Evolutionary conservation across 176 grass and related monocot genomes (phyloP).

Genomic region (Avena atlantica): DNA sequence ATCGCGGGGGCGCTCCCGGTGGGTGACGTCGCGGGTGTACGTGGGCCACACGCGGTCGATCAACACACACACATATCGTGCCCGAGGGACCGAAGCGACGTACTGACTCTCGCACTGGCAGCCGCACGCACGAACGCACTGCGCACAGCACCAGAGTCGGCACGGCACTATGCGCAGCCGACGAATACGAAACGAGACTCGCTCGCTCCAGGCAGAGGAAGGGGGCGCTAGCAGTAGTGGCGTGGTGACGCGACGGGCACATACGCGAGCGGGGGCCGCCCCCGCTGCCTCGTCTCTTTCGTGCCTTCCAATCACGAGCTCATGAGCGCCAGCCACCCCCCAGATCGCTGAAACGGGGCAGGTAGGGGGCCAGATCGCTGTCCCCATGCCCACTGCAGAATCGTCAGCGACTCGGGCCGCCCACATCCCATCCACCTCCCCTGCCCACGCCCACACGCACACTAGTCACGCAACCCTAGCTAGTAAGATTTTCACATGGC

Average conservation of each 20-base stretch:
- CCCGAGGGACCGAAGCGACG: background rate
- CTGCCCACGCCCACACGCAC: background rate
- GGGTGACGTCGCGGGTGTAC: background rate
- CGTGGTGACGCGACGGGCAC: constrained; percentile 28
- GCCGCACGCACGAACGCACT: constrained; percentile 14
- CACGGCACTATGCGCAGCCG: constrained; percentile 11
- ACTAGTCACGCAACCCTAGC: constrained; percentile 48
- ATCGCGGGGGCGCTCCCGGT: background rate
- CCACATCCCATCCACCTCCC: constrained; percentile 29
- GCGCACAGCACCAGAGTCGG: background rate
- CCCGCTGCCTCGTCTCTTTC: background rate
- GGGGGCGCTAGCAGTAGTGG: background rate
- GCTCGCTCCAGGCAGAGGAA: background rate
- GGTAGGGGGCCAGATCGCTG: constrained; percentile 56
- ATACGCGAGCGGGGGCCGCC: background rate
- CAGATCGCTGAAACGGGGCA: constrained; percentile 46
- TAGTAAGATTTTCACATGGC: constrained; percentile 37
- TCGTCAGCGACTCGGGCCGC: constrained; percentile 41
- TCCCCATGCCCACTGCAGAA: constrained; percentile 33
- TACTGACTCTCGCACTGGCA: background rate
- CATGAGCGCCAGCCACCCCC: constrained; percentile 24
- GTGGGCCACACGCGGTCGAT: background rate
- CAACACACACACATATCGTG: background rate
- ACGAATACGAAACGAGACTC: background rate
- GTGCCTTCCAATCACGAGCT: constrained; percentile 48